Evolutionary conservation across 768 basidiomycete genomes (phyloP).

Genomic region (Rhodotorula kratochvilovae): DNA sequence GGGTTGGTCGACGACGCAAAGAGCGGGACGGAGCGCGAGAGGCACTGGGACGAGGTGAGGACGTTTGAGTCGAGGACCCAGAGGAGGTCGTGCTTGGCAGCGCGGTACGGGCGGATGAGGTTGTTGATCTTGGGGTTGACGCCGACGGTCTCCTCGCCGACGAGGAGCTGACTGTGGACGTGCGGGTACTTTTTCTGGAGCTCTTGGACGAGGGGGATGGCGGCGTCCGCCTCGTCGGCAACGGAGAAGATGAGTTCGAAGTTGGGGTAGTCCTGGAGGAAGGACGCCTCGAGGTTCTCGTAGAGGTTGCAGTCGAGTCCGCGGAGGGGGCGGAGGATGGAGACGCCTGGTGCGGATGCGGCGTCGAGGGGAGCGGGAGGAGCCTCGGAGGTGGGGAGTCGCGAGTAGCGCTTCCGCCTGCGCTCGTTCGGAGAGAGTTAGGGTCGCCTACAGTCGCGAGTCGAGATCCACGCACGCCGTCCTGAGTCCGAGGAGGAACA

Average conservation of each 20-base stretch:
- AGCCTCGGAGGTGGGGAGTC: constrained; percentile 62
- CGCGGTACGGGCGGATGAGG: constrained; percentile 73
- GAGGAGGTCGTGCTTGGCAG: constrained; percentile 79
- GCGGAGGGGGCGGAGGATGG: constrained; percentile 87
- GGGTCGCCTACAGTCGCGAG: neutral
- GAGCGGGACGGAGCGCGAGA: constrained; percentile 66
- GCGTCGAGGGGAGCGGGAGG: constrained; percentile 49
- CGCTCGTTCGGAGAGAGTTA: neutral
- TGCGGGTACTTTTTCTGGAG: constrained; percentile 72
- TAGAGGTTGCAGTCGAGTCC: constrained; percentile 92
- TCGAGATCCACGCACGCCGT: constrained; percentile 58
- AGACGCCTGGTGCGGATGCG: constrained; percentile 66
- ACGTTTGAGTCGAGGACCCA: constrained; percentile 99
- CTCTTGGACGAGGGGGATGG: constrained; percentile 72
- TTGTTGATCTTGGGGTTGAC: constrained; percentile 98
- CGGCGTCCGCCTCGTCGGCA: constrained; percentile 82
- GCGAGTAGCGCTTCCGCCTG: constrained; percentile 73
- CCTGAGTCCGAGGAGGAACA: constrained; percentile 64
- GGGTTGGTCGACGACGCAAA: constrained; percentile 55
- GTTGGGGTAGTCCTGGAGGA: constrained; percentile 76
- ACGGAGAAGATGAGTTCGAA: constrained; percentile 89
- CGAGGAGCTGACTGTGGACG: constrained; percentile 66
- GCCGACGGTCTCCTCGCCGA: constrained; percentile 77
- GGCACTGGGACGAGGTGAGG: constrained; percentile 66
- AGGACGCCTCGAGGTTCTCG: constrained; percentile 91